Percentiles rank a stretch among this genome's conserved stretches.
Conservation (phyloP, 1,284 basidiomycete species). For the Entoloma clypeatum region DNA sequence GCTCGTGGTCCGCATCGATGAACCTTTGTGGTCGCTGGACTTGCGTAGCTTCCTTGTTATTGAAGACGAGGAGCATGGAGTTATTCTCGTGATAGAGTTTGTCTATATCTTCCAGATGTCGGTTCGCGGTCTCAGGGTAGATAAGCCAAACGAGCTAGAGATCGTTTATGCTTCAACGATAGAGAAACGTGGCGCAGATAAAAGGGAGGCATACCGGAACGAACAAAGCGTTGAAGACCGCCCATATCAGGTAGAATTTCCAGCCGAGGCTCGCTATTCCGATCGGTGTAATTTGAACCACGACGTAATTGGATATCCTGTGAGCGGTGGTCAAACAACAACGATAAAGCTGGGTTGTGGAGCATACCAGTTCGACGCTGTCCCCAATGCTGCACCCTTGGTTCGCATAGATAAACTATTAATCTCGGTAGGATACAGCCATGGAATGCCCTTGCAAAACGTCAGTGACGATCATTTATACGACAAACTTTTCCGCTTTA, state of each 20-base stretch:
- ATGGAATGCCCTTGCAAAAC: constrained; percentile 50
- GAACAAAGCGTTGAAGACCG: constrained; percentile 42
- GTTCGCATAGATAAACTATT: constrained; percentile 61
- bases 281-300: constrained; percentile 42
- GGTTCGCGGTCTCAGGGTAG: constrained; percentile 45
- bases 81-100: constrained; percentile 40
- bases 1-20: constrained; percentile 31
- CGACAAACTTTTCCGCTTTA: constrained; percentile 14
- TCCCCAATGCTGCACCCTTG: constrained; percentile 65
- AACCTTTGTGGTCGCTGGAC: constrained; percentile 39
- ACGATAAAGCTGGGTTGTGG: background rate
- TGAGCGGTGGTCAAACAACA: background rate
- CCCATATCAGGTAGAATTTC: constrained; percentile 46
- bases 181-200: background rate
- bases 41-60: constrained; percentile 39
- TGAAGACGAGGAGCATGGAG: constrained; percentile 36
- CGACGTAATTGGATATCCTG: constrained; percentile 59
- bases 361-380: constrained; percentile 58
- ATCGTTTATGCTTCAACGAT: background rate
- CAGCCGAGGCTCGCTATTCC: constrained; percentile 43
- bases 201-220: constrained; percentile 34
- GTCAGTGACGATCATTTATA: background rate
- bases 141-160: constrained; percentile 38
- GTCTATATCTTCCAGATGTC: constrained; percentile 47
- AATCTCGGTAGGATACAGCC: constrained; percentile 65